Conservation (phyloP, 164 flowering plant species). For the Vitis labrusca region DNA sequence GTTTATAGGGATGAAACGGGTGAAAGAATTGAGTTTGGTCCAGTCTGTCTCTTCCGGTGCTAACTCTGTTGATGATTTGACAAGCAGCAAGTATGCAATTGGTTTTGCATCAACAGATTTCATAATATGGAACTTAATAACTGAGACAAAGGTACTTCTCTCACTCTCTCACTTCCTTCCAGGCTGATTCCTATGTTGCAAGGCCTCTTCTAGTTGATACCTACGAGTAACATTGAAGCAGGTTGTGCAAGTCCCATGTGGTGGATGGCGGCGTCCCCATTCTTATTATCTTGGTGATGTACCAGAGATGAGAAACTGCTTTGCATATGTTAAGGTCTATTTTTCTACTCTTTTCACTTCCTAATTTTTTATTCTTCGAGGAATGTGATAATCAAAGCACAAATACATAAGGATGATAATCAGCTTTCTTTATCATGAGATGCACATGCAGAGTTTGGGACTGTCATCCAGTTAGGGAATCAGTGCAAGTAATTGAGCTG, state of each 20-base stretch:
- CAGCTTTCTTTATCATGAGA: neutral
- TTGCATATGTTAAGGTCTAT: conserved; percentile 88
- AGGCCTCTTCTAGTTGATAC: neutral
- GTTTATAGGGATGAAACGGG: conserved; percentile 88
- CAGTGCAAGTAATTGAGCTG: neutral
- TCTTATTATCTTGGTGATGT: conserved; percentile 73
- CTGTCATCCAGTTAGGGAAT: neutral
- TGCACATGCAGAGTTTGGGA: neutral
- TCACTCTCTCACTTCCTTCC: conserved; percentile 1
- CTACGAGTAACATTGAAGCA: conserved; percentile 26
- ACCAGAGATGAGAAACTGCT: conserved; percentile 72
- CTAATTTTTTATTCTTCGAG: neutral
- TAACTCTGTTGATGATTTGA: conserved; percentile 29
- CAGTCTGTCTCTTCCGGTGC: conserved; percentile 51
- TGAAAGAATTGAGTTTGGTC: conserved; percentile 82
- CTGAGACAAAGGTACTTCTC: conserved; percentile 66
- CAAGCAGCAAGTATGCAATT: conserved; percentile 54
- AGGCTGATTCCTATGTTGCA: no score
- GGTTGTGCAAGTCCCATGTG: conserved; percentile 82
- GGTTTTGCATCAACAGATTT: conserved; percentile 91
- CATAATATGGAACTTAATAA: conserved; percentile 70
- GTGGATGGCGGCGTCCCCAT: conserved; percentile 99
- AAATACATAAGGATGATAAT: no score
- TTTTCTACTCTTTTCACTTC: neutral
- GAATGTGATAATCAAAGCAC: no score